A percentile compares a stretch with the other conserved stretches of the same genome.
Evolutionary conservation across 2,329 filamentous ascomycete species (phyloP).

Genomic region (Plenodomus lindquistii): DNA sequence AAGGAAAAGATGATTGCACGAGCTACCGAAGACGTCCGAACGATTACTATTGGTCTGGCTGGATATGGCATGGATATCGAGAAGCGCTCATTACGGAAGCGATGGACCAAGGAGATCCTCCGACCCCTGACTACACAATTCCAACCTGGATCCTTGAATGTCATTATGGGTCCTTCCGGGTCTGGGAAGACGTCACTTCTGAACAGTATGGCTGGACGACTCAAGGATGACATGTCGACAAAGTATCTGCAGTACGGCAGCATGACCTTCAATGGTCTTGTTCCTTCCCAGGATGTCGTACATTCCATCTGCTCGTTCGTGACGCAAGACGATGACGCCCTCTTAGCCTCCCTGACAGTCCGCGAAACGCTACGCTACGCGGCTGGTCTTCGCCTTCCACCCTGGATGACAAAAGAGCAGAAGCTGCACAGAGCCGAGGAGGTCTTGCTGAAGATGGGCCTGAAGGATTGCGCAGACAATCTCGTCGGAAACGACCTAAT

Average conservation of each 20-base stretch:
- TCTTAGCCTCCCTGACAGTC: conserved; percentile 74
- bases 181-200: conserved; percentile 76
- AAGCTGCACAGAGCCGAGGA: conserved; percentile 71
- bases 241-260: conserved; percentile 65
- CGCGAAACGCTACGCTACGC: conserved; percentile 71
- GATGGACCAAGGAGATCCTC: conserved; percentile 60
- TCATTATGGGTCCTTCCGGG: conserved; percentile 80
- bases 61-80: conserved; percentile 67
- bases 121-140: conserved; percentile 70
- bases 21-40: conserved; percentile 58
- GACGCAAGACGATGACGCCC: conserved; percentile 75
- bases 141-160: conserved; percentile 68
- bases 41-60: conserved; percentile 67
- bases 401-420: conserved; percentile 69
- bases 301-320: conserved; percentile 76
- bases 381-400: conserved; percentile 70
- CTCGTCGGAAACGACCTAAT: conserved; percentile 71
- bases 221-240: conserved; percentile 65
- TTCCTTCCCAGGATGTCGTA: conserved; percentile 69
- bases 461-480: conserved; percentile 78
- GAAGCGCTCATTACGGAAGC: conserved; percentile 60
- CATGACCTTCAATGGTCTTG: conserved; percentile 70
- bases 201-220: conserved; percentile 71
- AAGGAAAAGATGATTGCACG: conserved; percentile 69
- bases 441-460: conserved; percentile 72